phyloP scores from a whole-genome alignment of 75 land plant species.

The Picea sitchensis region DNA sequence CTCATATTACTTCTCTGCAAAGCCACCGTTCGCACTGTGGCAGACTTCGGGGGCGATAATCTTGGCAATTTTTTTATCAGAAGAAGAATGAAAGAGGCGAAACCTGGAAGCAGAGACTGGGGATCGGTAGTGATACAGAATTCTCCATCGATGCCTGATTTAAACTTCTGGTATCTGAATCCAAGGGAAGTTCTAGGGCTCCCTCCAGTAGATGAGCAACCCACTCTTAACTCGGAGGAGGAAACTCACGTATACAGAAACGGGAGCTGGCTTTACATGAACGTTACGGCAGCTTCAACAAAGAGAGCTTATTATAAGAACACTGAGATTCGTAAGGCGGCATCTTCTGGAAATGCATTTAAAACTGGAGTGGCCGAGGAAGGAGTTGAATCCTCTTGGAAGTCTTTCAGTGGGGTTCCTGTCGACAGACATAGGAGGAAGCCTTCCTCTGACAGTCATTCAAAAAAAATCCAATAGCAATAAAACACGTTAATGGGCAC shows the following conservation, averaged over 20 bases:
- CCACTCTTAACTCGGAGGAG: not conserved
- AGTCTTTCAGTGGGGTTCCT: too few species aligned
- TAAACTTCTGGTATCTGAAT: slow-evolving; percentile 31
- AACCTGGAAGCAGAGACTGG: slow-evolving; percentile 66
- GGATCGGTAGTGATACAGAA: slow-evolving; percentile 74
- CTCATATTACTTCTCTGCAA: slow-evolving; percentile 60
- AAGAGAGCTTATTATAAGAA: too few species aligned
- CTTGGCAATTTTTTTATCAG: slow-evolving; percentile 45
- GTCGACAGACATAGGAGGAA: too few species aligned
- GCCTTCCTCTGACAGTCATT: too few species aligned
- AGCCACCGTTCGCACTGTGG: slow-evolving; percentile 51
- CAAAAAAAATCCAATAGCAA: too few species aligned
- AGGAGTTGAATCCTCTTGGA: too few species aligned
- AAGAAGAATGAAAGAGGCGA: slow-evolving; percentile 50
- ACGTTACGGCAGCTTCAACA: too few species aligned
- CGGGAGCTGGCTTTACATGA: slow-evolving; percentile 7
- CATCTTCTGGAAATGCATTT: too few species aligned
- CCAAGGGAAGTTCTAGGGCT: slow-evolving; percentile 19
- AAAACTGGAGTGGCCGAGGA: too few species aligned
- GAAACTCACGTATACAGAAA: slow-evolving; percentile 15
- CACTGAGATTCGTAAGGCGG: too few species aligned
- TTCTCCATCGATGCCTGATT: slow-evolving; percentile 11
- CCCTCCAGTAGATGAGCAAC: not conserved
- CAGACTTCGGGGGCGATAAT: slow-evolving; percentile 61
- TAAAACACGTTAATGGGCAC: too few species aligned